A percentile compares a stretch with the other conserved stretches of the same genome.
phyloP scores from a whole-genome alignment of 352 stramenopile species.

The Phytophthora meadii region DNA sequence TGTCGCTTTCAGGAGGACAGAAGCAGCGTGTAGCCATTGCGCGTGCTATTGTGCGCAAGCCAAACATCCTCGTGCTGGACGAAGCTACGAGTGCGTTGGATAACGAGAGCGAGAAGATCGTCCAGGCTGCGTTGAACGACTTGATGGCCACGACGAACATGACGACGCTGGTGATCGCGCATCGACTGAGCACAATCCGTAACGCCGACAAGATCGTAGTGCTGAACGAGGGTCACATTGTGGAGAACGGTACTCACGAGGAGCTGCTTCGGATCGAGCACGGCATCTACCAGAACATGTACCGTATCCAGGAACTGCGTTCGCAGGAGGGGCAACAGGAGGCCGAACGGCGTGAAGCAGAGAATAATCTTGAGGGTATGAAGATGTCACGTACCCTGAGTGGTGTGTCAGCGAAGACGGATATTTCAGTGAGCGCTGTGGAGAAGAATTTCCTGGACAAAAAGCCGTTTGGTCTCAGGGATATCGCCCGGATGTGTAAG shows the following conservation, averaged over 20 bases:
- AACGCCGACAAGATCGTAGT: conserved; percentile 58
- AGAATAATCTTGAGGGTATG: neutral
- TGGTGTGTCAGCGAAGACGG: conserved; percentile 18
- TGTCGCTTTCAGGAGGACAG: conserved; percentile 79
- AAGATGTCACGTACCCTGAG: conserved; percentile 23
- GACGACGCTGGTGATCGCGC: conserved; percentile 52
- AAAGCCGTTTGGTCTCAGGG: conserved; percentile 18
- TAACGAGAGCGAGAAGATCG: conserved; percentile 39
- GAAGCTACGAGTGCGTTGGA: conserved; percentile 68
- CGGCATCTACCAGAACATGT: conserved; percentile 28
- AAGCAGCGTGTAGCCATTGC: conserved; percentile 65
- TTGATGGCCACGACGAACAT: conserved; percentile 28
- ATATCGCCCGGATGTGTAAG: conserved; percentile 14
- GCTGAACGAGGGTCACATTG: conserved; percentile 45
- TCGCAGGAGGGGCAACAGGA: conserved; percentile 17
- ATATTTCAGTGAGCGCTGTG: conserved; percentile 21
- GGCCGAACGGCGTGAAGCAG: neutral
- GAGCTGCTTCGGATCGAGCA: conserved; percentile 40
- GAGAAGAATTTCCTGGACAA: conserved; percentile 31
- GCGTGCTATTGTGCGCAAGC: conserved; percentile 51
- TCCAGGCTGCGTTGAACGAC: conserved; percentile 36
- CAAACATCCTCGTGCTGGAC: conserved; percentile 64
- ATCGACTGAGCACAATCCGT: conserved; percentile 59
- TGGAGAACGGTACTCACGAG: conserved; percentile 48
- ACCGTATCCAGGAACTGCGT: conserved; percentile 34